Base-by-base conservation (phyloP, 2,329 filamentous ascomycete genomes). In the Pseudopithomyces chartarum region DNA sequence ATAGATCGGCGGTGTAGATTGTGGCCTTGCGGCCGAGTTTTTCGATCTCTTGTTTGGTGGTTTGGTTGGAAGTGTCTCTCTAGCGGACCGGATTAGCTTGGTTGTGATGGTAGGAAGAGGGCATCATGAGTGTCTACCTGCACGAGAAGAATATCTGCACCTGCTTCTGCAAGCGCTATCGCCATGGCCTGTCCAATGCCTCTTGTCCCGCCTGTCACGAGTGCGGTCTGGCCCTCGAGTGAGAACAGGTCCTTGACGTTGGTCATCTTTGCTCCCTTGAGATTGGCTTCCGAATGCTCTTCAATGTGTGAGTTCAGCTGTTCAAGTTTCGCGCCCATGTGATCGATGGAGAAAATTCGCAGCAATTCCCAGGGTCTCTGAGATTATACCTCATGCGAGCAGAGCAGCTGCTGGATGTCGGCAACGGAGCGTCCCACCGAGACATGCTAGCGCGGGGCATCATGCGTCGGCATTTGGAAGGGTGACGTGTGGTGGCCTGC, bases 1-100 rank as follows among this genome's bases (percentile, higher is more conserved):
- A 80, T 23, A 93, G 85, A 76, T 94, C 90, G 17, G 86, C 87
- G 1, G 82, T 85, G 79, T 91, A 90, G 69, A 92, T 86, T 54
- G 76, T 79, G 43, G 83, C 86, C 71, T 85, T 87, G 62, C 89
- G 87, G 58, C 87, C 88, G 6, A 91, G 83, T 38, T 82, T 79
- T 69, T 86, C 83, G 67, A 93, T 82, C 12, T 82, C 80, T 39
- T 84, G 72, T 65, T 86, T 85, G 8, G 90, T 93, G 36, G 69
- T 61, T 62, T 76, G 74, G 67, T 81, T 86, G 68, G 79, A 80
- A 36, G 80, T 79, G 69, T 87, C 82, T 67, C 85, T 78, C 84
- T 87, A 65, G 39, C 39, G 17, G 42, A 17, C 17, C 29, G 42
- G 5, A 17, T 58, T 51, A 44, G 56, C 55, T 34, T 42, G 17